Base-by-base conservation (phyloP, 805 yeast species). In the Wickerhamiella spandovensis region DNA sequence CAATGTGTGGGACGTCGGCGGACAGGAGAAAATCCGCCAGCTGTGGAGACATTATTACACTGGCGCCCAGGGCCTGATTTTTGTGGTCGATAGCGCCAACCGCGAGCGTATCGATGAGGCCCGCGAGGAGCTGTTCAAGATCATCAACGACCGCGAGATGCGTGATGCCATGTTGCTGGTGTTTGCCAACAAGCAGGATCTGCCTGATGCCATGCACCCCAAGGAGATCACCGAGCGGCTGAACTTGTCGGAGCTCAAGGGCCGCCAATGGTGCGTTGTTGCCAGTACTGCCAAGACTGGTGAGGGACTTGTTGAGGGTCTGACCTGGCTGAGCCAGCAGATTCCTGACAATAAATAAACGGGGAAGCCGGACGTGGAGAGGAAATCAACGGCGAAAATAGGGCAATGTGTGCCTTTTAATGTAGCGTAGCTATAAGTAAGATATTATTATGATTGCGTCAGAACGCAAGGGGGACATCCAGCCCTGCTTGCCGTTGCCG, bases 1-100 rank as follows among this genome's bases (percentile, higher is more conserved):
- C 70, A 86, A 87, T 53, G 88, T 85, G 63, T 85, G 95, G 95
- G 95, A 85, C 67, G 92, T 92, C 54, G 97, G 97, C 69, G 97
- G 96, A 64, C 97, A 87, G 71, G 94, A 84, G 61, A 74, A 94
- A 66, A 77, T 88, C 58, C 78, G 96, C 63, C 95, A 94, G 0
- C 72, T 89, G 52, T 89, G 97, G 97, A 79, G 96, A 67, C 96
- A 89, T 64, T 89, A 89, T 68, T 87, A 84, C 67, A 84, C 95
- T 12, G 95, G 95, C 38, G 86, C 96, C 4, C 84, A 87, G 63
- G 95, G 95, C 9, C 74, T 89, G 52, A 86, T 89, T 50, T 89
- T 85, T 65, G 97, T 89, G 50, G 82, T 89, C 53, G 97, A 89
- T 67, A 76, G 87, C 5, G 78, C 84, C 7, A 95, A 88, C 66